A percentile compares a stretch with the other conserved stretches of the same genome.
Conservation (phyloP, 169 alveolate species). For the Besnoitia besnoiti region DNA sequence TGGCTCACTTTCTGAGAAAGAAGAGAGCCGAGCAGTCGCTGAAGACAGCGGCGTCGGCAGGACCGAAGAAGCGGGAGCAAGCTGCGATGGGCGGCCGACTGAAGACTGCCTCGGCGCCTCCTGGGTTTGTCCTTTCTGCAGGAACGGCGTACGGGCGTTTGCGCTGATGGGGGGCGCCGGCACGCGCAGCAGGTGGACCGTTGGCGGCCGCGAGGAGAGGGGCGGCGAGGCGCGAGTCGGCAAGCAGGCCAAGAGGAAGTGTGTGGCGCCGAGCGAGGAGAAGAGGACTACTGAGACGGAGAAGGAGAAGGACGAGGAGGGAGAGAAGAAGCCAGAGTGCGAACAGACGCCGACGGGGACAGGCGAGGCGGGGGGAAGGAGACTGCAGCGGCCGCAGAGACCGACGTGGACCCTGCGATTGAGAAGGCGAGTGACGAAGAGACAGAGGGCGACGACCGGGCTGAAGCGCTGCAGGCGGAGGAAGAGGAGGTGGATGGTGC, state of each 20-base stretch:
- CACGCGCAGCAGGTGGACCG: slow-evolving; percentile 28
- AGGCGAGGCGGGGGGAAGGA: not conserved
- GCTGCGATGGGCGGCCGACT: not conserved
- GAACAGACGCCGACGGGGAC: not conserved
- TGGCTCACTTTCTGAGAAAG: too few species aligned
- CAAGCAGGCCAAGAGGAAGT: too few species aligned
- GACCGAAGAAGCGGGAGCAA: not conserved
- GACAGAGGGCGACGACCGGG: not conserved
- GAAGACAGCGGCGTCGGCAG: not conserved
- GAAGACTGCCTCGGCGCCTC: not conserved
- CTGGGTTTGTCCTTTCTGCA: not conserved
- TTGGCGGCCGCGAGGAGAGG: not conserved
- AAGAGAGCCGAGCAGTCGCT: not conserved
- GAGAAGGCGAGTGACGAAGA: not conserved
- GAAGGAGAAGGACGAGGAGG: not conserved
- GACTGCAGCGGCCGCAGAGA: not conserved
- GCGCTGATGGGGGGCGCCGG: slow-evolving; percentile 4
- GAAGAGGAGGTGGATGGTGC: not conserved
- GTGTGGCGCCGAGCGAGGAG: too few species aligned
- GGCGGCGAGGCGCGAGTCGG: not conserved
- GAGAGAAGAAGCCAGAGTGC: not conserved
- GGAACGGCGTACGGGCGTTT: not conserved
- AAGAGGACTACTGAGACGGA: too few species aligned
- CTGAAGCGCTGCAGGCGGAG: not conserved
- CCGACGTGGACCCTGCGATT: not conserved